These are phyloP conservation scores for Ceriops tagal DNA, from an alignment of 345 rosid species.

Conservation along the genomic window DNA sequence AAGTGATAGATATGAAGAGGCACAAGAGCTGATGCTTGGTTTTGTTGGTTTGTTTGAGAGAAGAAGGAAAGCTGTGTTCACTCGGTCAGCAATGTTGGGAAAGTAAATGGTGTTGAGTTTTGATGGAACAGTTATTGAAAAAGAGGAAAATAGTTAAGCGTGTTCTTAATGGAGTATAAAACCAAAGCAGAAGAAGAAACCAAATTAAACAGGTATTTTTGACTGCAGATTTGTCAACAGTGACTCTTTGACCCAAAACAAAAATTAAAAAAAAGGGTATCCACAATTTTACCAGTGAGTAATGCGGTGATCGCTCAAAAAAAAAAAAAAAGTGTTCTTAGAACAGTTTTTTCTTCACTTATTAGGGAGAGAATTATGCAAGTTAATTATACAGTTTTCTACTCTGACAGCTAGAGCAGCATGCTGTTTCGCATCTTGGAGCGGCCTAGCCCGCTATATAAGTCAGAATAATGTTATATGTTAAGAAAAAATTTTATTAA, in stretches of 20 bases:
- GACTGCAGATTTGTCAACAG: neutral
- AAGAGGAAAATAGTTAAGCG: neutral
- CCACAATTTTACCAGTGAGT: constrained; percentile 1
- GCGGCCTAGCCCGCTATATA: no score
- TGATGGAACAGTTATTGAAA: neutral
- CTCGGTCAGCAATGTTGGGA: constrained; percentile 6
- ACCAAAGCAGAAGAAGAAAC: neutral
- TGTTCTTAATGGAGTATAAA: neutral
- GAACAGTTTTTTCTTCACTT: no score
- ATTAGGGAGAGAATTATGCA: no score
- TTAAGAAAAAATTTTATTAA: no score
- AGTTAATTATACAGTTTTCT: no score
- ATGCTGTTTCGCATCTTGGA: no score
- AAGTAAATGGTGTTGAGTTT: constrained; percentile 15
- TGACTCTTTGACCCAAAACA: neutral
- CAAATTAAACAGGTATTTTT: neutral
- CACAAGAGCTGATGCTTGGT: neutral
- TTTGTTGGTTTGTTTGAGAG: neutral
- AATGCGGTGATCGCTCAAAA: constrained; percentile 21
- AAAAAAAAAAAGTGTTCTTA: neutral
- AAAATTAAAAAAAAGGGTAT: neutral
- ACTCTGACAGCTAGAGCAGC: no score
- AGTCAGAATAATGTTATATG: no score
- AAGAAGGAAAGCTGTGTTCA: neutral
- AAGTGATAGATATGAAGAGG: neutral